Percentiles rank a stretch among this genome's conserved stretches.
These are phyloP conservation scores for Xerocomellus dryophilus DNA, from an alignment of 768 basidiomycete species.

Conservation along the genomic window DNA sequence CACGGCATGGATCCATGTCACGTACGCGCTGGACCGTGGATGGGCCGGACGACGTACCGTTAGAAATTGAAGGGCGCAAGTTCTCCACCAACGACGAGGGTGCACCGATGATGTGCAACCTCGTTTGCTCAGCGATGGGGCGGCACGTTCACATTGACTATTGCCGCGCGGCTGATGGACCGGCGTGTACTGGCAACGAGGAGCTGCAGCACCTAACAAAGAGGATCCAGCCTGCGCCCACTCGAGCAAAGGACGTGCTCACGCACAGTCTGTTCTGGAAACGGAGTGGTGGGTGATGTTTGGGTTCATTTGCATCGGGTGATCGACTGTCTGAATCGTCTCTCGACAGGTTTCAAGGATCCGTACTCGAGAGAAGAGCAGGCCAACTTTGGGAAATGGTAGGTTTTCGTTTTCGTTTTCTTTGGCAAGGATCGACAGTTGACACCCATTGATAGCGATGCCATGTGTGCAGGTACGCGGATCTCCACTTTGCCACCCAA, in stretches of 20 bases:
- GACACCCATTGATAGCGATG: conserved; percentile 35
- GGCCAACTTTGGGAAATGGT: conserved; percentile 53
- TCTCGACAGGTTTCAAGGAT: conserved; percentile 52
- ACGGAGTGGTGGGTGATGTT: conserved; percentile 43
- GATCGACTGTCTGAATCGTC: neutral
- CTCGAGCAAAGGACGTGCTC: conserved; percentile 49
- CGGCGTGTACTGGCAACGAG: conserved; percentile 37
- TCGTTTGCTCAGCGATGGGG: conserved; percentile 53
- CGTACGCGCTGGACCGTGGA: conserved; percentile 56
- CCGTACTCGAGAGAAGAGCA: conserved; percentile 61
- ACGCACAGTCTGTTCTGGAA: conserved; percentile 56
- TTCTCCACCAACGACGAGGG: conserved; percentile 55
- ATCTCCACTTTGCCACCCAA: neutral
- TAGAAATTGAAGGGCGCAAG: conserved; percentile 55
- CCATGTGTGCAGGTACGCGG: conserved; percentile 47
- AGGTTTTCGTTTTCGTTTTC: conserved; percentile 7
- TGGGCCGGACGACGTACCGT: conserved; percentile 43
- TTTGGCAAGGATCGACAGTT: neutral
- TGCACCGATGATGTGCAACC: conserved; percentile 62
- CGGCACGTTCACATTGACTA: conserved; percentile 57
- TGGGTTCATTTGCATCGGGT: neutral
- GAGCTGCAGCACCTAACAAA: conserved; percentile 46
- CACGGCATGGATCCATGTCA: conserved; percentile 62
- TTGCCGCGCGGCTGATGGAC: conserved; percentile 41
- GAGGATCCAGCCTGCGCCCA: conserved; percentile 46